Conservation (phyloP, 768 basidiomycete genomes). For the Royoungia palumana region DNA sequence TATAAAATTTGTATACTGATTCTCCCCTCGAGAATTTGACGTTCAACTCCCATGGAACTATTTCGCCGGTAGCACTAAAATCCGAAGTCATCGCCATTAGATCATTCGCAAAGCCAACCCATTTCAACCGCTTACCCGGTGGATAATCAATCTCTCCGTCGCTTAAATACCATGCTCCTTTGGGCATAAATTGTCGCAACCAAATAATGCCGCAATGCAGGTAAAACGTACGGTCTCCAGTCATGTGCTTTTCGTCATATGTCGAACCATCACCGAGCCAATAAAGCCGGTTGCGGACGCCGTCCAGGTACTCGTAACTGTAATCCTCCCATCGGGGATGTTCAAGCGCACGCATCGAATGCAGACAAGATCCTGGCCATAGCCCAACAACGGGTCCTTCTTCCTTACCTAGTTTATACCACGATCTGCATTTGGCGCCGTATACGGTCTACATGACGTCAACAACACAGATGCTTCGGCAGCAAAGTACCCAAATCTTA, state of each 20-base stretch:
- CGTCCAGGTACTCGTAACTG: conserved; percentile 46
- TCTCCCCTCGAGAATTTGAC: too few relatives aligned
- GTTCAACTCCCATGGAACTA: too few relatives aligned
- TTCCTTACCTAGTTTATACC: conserved; percentile 61
- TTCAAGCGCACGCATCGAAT: conserved; percentile 45
- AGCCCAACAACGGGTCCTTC: conserved; percentile 53
- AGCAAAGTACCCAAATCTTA: not conserved
- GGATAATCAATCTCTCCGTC: conserved; percentile 14
- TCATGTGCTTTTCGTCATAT: conserved; percentile 43
- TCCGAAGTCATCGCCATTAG: too few relatives aligned
- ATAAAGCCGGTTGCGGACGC: conserved; percentile 44
- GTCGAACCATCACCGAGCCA: conserved; percentile 65
- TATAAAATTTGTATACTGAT: too few relatives aligned
- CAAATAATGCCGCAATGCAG: not conserved
- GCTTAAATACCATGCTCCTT: conserved; percentile 15
- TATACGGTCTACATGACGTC: conserved; percentile 47
- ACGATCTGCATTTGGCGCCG: conserved; percentile 54
- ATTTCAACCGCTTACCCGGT: conserved; percentile 4
- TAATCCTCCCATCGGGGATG: conserved; percentile 68
- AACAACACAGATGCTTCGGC: not conserved
- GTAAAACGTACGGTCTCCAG: conserved; percentile 34
- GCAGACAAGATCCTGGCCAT: conserved; percentile 59
- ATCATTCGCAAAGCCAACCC: too few relatives aligned
- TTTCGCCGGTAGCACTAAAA: too few relatives aligned
- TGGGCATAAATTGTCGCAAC: too few relatives aligned